phyloP scores from a whole-genome alignment of 1,139 yeast genomes.

The Williopsis jadinii region DNA sequence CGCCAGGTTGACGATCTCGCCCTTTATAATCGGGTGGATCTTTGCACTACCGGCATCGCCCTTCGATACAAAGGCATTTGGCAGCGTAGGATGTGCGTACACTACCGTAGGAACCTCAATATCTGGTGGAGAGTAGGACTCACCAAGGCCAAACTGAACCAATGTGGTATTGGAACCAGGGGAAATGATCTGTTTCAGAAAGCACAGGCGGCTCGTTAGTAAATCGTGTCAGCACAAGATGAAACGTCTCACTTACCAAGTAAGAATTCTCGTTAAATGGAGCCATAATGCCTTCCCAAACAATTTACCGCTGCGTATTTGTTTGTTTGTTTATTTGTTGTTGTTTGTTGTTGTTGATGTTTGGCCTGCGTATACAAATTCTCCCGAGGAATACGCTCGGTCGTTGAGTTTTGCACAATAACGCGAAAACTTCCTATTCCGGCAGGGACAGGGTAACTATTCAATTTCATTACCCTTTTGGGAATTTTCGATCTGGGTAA shows the following conservation, averaged over 20 bases:
- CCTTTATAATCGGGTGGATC: constrained; percentile 56
- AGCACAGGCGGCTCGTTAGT: no score
- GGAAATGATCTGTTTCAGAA: constrained; percentile 45
- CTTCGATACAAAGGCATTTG: constrained; percentile 34
- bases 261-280: constrained; percentile 40
- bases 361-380: no score
- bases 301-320: no score
- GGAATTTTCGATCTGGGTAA: no score
- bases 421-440: no score
- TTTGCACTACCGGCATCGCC: constrained; percentile 34
- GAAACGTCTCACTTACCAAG: constrained; percentile 19
- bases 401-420: no score
- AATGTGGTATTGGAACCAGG: constrained; percentile 77
- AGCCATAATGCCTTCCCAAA: constrained; percentile 27
- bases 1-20: constrained; percentile 56
- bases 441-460: no score
- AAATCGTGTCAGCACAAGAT: no score
- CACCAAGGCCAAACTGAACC: constrained; percentile 77
- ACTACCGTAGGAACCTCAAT: constrained; percentile 71
- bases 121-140: constrained; percentile 71
- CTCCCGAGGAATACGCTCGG: no score
- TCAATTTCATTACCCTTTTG: no score
- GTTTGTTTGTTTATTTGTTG: background rate
- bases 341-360: no score
- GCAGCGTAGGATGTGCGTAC: constrained; percentile 42